phyloP scores from a whole-genome alignment of 2,329 filamentous ascomycete species.

The Emergomyces pasteurianus region DNA sequence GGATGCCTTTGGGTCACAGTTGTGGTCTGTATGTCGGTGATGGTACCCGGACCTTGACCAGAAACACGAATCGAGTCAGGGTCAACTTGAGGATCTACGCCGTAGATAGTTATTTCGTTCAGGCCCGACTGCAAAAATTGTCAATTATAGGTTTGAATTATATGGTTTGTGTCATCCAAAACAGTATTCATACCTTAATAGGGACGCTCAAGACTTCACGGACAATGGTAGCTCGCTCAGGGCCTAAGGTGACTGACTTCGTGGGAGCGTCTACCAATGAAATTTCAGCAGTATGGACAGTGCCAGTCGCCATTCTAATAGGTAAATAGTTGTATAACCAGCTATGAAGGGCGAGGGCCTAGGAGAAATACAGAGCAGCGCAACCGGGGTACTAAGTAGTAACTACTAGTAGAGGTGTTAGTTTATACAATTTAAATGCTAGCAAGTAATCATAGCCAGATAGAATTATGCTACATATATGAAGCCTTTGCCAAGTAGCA shows the following conservation, averaged over 20 bases:
- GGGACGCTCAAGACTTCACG: conserved; percentile 46
- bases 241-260: conserved; percentile 52
- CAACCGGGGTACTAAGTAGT: neutral
- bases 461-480: neutral
- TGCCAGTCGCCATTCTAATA: conserved; percentile 8
- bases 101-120: conserved; percentile 46
- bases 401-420: too few relatives aligned
- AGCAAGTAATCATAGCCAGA: neutral
- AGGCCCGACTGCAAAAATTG: conserved; percentile 33
- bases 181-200: conserved; percentile 29
- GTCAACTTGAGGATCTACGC: conserved; percentile 42
- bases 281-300: conserved; percentile 20
- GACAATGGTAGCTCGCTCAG: conserved; percentile 47
- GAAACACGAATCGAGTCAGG: conserved; percentile 49
- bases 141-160: neutral
- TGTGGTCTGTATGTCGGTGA: conserved; percentile 52
- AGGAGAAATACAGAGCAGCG: neutral
- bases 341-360: neutral
- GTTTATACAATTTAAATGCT: neutral
- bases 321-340: neutral
- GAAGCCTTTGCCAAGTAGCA: neutral
- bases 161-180: neutral
- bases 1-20: conserved; percentile 43
- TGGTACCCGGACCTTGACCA: conserved; percentile 45
- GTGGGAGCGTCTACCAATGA: conserved; percentile 46